A percentile compares a stretch with the other conserved stretches of the same genome.
Evolutionary conservation across 2,329 filamentous ascomycete species (phyloP).

Genomic region (Cordyceps cateniannulata): DNA sequence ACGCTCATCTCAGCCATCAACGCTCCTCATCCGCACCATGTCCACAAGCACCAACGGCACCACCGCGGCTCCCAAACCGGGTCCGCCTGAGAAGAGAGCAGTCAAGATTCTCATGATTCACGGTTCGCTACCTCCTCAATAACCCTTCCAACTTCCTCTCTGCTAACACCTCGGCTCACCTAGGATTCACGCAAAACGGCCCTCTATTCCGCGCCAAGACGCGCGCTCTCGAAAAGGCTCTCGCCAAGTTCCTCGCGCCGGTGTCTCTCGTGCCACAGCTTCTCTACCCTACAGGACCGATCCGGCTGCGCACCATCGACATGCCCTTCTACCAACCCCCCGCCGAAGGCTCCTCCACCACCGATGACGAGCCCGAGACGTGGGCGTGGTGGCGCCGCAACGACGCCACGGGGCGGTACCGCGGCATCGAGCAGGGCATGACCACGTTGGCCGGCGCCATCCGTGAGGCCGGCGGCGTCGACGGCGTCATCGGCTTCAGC

Average conservation of each 20-base stretch:
- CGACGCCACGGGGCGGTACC: slow-evolving; percentile 57
- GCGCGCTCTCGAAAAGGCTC: slow-evolving; percentile 74
- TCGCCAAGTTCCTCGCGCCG: slow-evolving; percentile 65
- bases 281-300: slow-evolving; percentile 64
- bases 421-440: slow-evolving; percentile 64
- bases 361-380: slow-evolving; percentile 56
- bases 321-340: slow-evolving; percentile 60
- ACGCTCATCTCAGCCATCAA: not conserved
- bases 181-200: slow-evolving; percentile 87
- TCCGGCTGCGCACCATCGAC: slow-evolving; percentile 55
- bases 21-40: slow-evolving; percentile 7
- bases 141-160: not conserved
- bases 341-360: slow-evolving; percentile 35
- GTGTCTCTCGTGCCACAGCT: slow-evolving; percentile 48
- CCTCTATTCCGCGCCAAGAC: slow-evolving; percentile 81
- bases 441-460: slow-evolving; percentile 55
- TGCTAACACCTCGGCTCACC: not conserved
- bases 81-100: slow-evolving; percentile 33
- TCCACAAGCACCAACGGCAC: slow-evolving; percentile 1
- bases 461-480: slow-evolving; percentile 57
- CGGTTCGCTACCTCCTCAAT: slow-evolving; percentile 38
- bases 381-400: slow-evolving; percentile 81
- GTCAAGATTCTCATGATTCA: slow-evolving; percentile 74
- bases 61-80: not conserved
- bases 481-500: slow-evolving; percentile 76